These are phyloP conservation scores for Thermoascus crustaceus DNA, from an alignment of 2,329 filamentous ascomycete species.

Conservation along the genomic window DNA sequence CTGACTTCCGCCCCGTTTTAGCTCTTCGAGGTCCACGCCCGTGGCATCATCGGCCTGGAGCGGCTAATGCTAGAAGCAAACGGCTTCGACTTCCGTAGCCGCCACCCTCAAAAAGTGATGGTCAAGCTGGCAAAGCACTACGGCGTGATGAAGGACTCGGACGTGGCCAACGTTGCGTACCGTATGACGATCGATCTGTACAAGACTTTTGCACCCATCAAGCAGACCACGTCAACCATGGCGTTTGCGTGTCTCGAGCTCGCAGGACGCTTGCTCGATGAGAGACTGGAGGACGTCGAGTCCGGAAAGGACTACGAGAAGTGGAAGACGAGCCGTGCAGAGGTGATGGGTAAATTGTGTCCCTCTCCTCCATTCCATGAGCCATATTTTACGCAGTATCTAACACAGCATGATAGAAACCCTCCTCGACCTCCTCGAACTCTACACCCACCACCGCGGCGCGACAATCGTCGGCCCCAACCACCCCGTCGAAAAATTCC, in stretches of 20 bases:
- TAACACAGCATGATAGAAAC: constrained; percentile 55
- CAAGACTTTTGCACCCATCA: constrained; percentile 85
- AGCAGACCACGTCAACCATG: constrained; percentile 80
- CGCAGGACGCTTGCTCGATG: constrained; percentile 58
- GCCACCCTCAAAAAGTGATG: constrained; percentile 77
- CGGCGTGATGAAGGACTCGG: constrained; percentile 42
- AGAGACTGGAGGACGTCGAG: constrained; percentile 44
- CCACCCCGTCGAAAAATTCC: constrained; percentile 69
- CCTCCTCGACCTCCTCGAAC: constrained; percentile 79
- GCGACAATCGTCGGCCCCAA: constrained; percentile 64
- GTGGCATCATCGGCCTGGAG: constrained; percentile 81
- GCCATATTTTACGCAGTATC: constrained; percentile 8
- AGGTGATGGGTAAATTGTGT: constrained; percentile 41
- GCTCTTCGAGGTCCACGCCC: constrained; percentile 72
- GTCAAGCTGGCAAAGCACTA: constrained; percentile 66
- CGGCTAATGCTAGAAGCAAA: constrained; percentile 86
- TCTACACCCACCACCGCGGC: constrained; percentile 78
- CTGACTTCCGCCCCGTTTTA: constrained; percentile 31
- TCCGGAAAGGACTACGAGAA: constrained; percentile 42
- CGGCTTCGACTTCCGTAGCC: constrained; percentile 85
- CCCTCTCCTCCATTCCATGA: background rate
- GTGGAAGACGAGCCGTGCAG: constrained; percentile 39
- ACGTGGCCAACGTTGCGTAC: constrained; percentile 62
- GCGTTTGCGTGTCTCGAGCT: constrained; percentile 76
- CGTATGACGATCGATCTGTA: constrained; percentile 82